These are phyloP conservation scores for Camellia oleifera DNA, from an alignment of 179 eudicot species.

Conservation along the genomic window DNA sequence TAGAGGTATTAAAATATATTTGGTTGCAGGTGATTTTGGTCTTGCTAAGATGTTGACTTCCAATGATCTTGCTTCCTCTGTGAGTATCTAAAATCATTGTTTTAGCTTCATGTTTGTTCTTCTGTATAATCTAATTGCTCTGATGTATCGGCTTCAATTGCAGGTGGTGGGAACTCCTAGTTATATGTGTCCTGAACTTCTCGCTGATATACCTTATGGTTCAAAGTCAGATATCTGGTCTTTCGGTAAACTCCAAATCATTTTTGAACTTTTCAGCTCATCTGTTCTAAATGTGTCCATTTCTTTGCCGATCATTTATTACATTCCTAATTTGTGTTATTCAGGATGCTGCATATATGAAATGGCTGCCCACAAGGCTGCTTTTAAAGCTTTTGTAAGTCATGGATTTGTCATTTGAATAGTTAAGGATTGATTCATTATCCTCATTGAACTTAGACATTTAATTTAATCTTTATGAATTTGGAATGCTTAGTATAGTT, in stretches of 20 bases:
- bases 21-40: constrained; percentile 87
- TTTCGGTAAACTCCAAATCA: constrained; percentile 45
- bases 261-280: not conserved
- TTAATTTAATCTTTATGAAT: not conserved
- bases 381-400: constrained; percentile 98
- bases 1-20: constrained; percentile 9
- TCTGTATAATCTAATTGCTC: not conserved
- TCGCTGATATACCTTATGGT: constrained; percentile 99
- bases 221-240: constrained; percentile 99
- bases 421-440: not conserved
- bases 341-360: constrained; percentile 96
- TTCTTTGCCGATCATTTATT: not conserved
- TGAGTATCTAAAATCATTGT: constrained; percentile 40
- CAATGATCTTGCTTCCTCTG: constrained; percentile 92
- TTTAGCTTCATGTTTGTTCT: not conserved
- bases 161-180: constrained; percentile 99
- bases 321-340: not conserved
- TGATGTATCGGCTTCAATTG: constrained; percentile 13
- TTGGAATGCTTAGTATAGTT: not conserved
- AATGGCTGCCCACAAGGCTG: constrained; percentile 83
- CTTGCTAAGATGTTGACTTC: constrained; percentile 84
- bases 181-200: constrained; percentile 99
- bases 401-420: not conserved
- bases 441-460: not conserved
- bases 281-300: not conserved